Percentiles rank a stretch among this genome's conserved stretches.
Evolutionary conservation across 108 stramenopile genomes (phyloP).

Genomic region (Schizochytrium sp.): DNA sequence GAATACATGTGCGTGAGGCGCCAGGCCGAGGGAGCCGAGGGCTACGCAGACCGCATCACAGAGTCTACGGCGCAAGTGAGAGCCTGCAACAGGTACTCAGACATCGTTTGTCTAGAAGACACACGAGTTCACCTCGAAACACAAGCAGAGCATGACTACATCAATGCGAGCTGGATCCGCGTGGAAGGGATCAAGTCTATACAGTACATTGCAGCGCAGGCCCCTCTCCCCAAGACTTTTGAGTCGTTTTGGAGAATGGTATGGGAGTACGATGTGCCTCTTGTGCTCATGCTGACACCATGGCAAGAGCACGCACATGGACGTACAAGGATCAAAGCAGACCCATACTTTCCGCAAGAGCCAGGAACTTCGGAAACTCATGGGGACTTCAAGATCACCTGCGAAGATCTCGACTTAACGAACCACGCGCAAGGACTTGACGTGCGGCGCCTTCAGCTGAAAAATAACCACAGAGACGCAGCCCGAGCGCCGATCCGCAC

Average conservation of each 20-base stretch:
- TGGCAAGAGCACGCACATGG: constrained; percentile 25
- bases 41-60: constrained; percentile 22
- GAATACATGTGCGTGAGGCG: background rate
- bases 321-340: background rate
- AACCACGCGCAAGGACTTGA: background rate
- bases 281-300: constrained; percentile 42
- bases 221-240: constrained; percentile 5
- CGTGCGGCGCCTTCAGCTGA: background rate
- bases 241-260: constrained; percentile 45
- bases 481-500: background rate
- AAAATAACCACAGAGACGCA: background rate
- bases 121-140: background rate
- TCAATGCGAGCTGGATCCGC: constrained; percentile 48
- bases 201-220: constrained; percentile 59
- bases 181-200: background rate
- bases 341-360: background rate
- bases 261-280: background rate
- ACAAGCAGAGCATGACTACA: background rate
- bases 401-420: background rate
- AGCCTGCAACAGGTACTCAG: constrained; percentile 46
- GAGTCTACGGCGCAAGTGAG: background rate
- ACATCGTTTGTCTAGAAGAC: constrained; percentile 58
- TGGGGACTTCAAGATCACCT: background rate
- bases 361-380: background rate
- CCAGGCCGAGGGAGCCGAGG: background rate